Evolutionary conservation across 768 basidiomycete genomes (phyloP).

Genomic region (Guyanaporus albipodus): DNA sequence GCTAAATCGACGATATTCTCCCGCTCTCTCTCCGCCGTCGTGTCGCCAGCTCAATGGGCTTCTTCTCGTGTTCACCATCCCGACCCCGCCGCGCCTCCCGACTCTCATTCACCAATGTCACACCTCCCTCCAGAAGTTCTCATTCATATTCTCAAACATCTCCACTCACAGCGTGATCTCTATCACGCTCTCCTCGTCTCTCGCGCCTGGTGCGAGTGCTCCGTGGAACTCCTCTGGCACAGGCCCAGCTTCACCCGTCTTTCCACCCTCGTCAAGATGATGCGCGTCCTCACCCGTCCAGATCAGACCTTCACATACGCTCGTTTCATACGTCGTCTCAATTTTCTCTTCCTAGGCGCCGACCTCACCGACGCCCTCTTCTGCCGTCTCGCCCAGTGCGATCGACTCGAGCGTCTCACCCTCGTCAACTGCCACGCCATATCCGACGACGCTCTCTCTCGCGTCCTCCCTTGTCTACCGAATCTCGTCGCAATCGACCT

Average conservation of each 20-base stretch:
- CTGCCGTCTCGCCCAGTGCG: conserved; percentile 65
- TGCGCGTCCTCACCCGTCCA: conserved; percentile 57
- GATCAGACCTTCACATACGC: conserved; percentile 85
- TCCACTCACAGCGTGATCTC: conserved; percentile 72
- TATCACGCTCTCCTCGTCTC: conserved; percentile 75
- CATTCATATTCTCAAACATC: conserved; percentile 85
- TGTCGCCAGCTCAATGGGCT: conserved; percentile 68
- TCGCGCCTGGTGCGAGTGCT: conserved; percentile 92
- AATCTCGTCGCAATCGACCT: conserved; percentile 85
- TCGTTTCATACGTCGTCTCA: conserved; percentile 84
- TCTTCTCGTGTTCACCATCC: conserved; percentile 31
- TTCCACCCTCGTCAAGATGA: conserved; percentile 73
- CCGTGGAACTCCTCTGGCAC: conserved; percentile 93
- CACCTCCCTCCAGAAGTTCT: conserved; percentile 86
- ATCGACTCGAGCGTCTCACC: conserved; percentile 83
- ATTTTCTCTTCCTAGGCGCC: conserved; percentile 69
- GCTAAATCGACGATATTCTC: conserved; percentile 43
- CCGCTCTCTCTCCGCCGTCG: conserved; percentile 35
- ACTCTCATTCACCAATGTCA: conserved; percentile 53
- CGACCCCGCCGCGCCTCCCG: conserved; percentile 26
- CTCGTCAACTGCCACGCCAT: conserved; percentile 75
- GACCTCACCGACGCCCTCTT: conserved; percentile 75
- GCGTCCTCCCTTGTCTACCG: conserved; percentile 65
- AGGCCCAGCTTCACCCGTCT: conserved; percentile 73
- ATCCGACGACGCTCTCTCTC: conserved; percentile 56